These are phyloP conservation scores for Pseudogymnoascus sp. DNA, from an alignment of 2,329 filamentous ascomycete species.

Conservation along the genomic window DNA sequence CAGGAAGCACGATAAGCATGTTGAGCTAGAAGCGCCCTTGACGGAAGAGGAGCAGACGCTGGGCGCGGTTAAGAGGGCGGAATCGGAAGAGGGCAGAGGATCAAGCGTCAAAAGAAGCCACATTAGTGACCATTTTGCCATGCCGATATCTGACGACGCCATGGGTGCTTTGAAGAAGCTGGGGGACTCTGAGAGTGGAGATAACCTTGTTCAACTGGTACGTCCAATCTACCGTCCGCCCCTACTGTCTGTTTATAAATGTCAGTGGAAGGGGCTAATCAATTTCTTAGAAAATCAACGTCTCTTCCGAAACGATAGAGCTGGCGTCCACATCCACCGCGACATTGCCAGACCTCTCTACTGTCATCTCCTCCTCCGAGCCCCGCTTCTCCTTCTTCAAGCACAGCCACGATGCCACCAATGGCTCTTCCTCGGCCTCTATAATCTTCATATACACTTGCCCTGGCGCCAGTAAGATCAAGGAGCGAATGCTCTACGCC, in stretches of 20 bases:
- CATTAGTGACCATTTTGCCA: slow-evolving; percentile 47
- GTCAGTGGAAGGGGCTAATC: background rate
- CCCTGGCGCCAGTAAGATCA: slow-evolving; percentile 63
- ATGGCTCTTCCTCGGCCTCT: slow-evolving; percentile 44
- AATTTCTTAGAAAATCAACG: slow-evolving; percentile 58
- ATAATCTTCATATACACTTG: slow-evolving; percentile 80
- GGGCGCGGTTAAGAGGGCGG: slow-evolving; percentile 64
- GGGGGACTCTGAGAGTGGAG: slow-evolving; percentile 39
- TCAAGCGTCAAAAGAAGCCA: slow-evolving; percentile 46
- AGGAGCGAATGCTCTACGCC: slow-evolving; percentile 79
- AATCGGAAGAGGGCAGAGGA: slow-evolving; percentile 64
- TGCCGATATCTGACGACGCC: slow-evolving; percentile 55
- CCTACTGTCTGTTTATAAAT: background rate
- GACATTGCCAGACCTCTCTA: slow-evolving; percentile 49
- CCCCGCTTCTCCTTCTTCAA: slow-evolving; percentile 74
- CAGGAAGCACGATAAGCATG: slow-evolving; percentile 62
- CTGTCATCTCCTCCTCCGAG: slow-evolving; percentile 55
- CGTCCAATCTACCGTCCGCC: slow-evolving; percentile 23
- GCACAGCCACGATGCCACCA: slow-evolving; percentile 46
- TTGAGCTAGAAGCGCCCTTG: slow-evolving; percentile 55
- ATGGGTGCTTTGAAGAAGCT: slow-evolving; percentile 55
- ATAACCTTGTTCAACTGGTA: slow-evolving; percentile 57
- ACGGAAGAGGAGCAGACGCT: slow-evolving; percentile 70
- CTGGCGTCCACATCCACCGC: slow-evolving; percentile 47
- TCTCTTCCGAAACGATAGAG: slow-evolving; percentile 59